Conservation (phyloP, 2,329 filamentous ascomycete genomes). For the Rhynchosporium secalis region DNA sequence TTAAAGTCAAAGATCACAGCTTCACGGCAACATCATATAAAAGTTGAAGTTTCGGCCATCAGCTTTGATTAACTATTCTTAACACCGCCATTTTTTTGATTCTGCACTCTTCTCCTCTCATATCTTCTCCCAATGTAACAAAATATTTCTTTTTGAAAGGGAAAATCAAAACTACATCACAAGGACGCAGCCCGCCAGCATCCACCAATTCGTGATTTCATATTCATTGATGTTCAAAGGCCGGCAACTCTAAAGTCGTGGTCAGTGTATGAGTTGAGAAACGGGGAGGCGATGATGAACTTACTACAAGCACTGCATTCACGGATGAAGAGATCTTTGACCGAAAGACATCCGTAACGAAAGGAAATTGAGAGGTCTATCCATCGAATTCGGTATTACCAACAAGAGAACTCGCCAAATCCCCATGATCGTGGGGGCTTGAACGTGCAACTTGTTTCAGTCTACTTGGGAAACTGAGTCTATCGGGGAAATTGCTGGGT, state of each 20-base stretch:
- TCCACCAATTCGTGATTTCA: neutral
- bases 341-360: neutral
- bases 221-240: neutral
- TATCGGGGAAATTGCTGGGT: neutral
- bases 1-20: neutral
- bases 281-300: neutral
- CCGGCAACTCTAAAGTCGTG: neutral
- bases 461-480: neutral
- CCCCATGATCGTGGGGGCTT: neutral
- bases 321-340: neutral
- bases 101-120: neutral
- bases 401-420: neutral
- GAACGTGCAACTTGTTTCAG: neutral
- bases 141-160: neutral
- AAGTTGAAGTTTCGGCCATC: neutral
- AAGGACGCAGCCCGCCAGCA: neutral
- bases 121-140: neutral
- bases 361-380: neutral
- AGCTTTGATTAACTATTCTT: neutral
- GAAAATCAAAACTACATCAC: neutral
- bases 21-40: slow-evolving; percentile 7
- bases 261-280: neutral
- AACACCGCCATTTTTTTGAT: neutral
- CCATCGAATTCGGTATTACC: neutral
- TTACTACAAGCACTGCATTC: neutral